Percentiles rank a stretch among this genome's conserved stretches.
phyloP scores from a whole-genome alignment of 2,329 filamentous ascomycete genomes.

The Myriosclerotinia scirpicola region DNA sequence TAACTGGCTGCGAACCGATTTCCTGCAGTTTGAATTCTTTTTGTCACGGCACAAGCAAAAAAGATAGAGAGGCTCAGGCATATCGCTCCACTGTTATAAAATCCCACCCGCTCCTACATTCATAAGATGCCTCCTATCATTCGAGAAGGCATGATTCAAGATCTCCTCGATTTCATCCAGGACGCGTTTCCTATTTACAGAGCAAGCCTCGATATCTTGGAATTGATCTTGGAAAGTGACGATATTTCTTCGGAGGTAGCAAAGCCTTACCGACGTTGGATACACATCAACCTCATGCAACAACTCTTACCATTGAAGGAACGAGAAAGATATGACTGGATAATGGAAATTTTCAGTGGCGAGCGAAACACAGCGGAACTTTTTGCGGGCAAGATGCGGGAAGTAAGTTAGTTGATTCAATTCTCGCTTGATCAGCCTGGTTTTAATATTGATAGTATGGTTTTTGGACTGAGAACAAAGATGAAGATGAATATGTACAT shows the following conservation, averaged over 20 bases:
- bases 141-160: neutral
- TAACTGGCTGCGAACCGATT: neutral
- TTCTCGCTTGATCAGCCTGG: neutral
- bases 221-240: neutral
- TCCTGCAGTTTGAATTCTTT: neutral
- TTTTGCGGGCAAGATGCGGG: neutral
- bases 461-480: neutral
- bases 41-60: neutral
- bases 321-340: neutral
- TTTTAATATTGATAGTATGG: neutral
- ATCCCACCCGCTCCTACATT: no score
- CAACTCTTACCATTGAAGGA: neutral
- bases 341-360: neutral
- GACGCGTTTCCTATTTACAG: neutral
- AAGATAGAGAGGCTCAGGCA: neutral
- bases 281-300: conserved; percentile 3
- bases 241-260: neutral
- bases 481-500: neutral
- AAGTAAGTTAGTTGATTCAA: neutral
- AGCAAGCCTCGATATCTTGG: neutral
- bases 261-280: conserved; percentile 5
- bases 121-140: neutral
- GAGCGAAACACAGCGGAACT: neutral
- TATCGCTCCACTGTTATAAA: neutral
- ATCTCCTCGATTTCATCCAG: neutral